phyloP scores from a whole-genome alignment of 1,284 basidiomycete genomes.

The Apiotrichum gracile region DNA sequence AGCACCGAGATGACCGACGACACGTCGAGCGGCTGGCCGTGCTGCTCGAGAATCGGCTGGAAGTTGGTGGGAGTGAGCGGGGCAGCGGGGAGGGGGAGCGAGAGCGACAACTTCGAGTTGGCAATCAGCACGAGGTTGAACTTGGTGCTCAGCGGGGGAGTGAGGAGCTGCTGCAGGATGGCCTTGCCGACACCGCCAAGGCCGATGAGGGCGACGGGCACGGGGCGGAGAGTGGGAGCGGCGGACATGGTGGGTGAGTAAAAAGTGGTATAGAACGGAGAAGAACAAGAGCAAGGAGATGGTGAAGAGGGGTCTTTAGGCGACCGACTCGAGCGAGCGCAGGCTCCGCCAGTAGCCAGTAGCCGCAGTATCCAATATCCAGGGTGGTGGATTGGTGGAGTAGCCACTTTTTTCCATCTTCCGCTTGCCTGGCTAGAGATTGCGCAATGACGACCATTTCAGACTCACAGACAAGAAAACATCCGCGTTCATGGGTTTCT shows the following conservation, averaged over 20 bases:
- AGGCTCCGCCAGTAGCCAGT: no score
- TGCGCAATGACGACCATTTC: no score
- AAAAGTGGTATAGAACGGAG: neutral
- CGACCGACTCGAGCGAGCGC: no score
- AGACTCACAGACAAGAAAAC: no score
- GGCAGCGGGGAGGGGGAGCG: conserved; percentile 50
- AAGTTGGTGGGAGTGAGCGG: conserved; percentile 48
- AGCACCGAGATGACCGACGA: conserved; percentile 47
- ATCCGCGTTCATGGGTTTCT: no score
- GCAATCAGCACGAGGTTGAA: conserved; percentile 71
- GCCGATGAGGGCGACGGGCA: conserved; percentile 69
- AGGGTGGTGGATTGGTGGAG: no score
- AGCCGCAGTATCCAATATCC: no score
- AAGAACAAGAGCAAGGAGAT: neutral
- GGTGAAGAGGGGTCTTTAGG: no score
- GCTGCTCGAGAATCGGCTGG: conserved; percentile 40
- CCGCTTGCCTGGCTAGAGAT: no score
- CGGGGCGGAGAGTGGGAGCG: conserved; percentile 17
- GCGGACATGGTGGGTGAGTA: conserved; percentile 6
- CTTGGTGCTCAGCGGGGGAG: conserved; percentile 44
- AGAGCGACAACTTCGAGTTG: conserved; percentile 64
- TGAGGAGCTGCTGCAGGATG: conserved; percentile 64
- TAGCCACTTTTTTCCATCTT: no score
- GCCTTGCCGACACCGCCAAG: conserved; percentile 82
- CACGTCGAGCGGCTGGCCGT: conserved; percentile 47